Percentiles rank a stretch among this genome's conserved stretches.
Evolutionary conservation across 2,329 filamentous ascomycete species (phyloP).

Genomic region (Colletotrichum tamarilloi): DNA sequence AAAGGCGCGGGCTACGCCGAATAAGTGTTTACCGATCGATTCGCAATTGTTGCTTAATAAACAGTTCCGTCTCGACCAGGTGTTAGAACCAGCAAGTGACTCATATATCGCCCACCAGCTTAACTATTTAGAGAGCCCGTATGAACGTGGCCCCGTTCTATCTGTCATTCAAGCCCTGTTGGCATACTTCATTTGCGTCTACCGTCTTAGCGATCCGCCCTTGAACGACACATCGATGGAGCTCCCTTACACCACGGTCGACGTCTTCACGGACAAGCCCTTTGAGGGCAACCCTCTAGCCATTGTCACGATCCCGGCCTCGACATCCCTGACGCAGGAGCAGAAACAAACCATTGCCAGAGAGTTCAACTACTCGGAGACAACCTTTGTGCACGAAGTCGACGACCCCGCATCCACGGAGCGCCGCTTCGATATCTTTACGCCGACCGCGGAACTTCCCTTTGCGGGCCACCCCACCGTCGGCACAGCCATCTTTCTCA

Average conservation of each 20-base stretch:
- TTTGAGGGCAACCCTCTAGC: conserved; percentile 71
- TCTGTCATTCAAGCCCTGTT: background rate
- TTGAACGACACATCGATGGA: conserved; percentile 42
- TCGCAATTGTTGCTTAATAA: background rate
- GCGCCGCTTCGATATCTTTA: conserved; percentile 70
- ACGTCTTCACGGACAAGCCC: conserved; percentile 66
- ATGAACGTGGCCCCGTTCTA: background rate
- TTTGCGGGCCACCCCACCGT: conserved; percentile 74
- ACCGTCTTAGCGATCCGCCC: background rate
- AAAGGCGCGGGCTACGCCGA: background rate
- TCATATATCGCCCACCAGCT: background rate
- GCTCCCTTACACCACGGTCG: conserved; percentile 63
- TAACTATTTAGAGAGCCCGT: background rate
- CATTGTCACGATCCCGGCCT: conserved; percentile 63
- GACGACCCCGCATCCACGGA: conserved; percentile 46
- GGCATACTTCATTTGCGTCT: background rate
- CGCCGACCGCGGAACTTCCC: conserved; percentile 62
- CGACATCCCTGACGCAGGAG: conserved; percentile 55
- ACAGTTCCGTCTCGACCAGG: background rate
- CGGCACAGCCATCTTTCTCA: conserved; percentile 63
- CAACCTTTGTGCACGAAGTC: conserved; percentile 68
- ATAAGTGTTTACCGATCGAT: background rate
- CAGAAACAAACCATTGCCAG: conserved; percentile 69
- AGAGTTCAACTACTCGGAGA: conserved; percentile 74
- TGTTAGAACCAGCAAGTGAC: background rate